These are phyloP conservation scores for Chaetomium olivaceum DNA, from an alignment of 2,329 filamentous ascomycete genomes.

Conservation along the genomic window DNA sequence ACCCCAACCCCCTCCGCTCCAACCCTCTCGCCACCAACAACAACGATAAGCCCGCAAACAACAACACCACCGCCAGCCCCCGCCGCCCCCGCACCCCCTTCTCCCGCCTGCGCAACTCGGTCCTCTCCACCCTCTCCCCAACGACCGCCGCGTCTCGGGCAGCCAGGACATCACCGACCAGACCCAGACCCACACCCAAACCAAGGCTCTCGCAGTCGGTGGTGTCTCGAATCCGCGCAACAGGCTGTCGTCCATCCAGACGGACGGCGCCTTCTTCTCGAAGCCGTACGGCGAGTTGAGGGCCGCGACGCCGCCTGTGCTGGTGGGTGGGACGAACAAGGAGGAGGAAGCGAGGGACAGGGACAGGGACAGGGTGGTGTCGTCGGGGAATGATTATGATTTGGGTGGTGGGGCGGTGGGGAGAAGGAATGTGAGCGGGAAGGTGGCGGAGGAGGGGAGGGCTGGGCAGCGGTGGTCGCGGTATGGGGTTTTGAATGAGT, in stretches of 20 bases:
- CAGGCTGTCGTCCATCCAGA: conserved; percentile 52
- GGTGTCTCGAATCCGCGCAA: conserved; percentile 33
- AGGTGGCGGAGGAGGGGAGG: conserved; percentile 69
- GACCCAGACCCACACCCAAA: background rate
- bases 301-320: conserved; percentile 54
- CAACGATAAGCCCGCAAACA: conserved; percentile 18
- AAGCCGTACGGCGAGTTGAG: conserved; percentile 62
- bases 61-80: conserved; percentile 25
- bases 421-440: conserved; percentile 68
- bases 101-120: conserved; percentile 34
- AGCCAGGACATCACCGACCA: conserved; percentile 50
- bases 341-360: background rate
- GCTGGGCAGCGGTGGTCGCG: conserved; percentile 38
- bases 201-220: background rate
- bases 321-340: conserved; percentile 43
- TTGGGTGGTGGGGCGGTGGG: conserved; percentile 36
- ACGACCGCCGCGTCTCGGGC: conserved; percentile 46
- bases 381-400: conserved; percentile 59
- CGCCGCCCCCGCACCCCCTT: conserved; percentile 38
- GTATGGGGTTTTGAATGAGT: conserved; percentile 15
- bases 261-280: conserved; percentile 51
- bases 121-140: conserved; percentile 50
- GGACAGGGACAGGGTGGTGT: conserved; percentile 47
- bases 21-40: conserved; percentile 45
- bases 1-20: conserved; percentile 56